Conservation (phyloP, 73 alveolate species). For the Durusdinium trenchii region DNA sequence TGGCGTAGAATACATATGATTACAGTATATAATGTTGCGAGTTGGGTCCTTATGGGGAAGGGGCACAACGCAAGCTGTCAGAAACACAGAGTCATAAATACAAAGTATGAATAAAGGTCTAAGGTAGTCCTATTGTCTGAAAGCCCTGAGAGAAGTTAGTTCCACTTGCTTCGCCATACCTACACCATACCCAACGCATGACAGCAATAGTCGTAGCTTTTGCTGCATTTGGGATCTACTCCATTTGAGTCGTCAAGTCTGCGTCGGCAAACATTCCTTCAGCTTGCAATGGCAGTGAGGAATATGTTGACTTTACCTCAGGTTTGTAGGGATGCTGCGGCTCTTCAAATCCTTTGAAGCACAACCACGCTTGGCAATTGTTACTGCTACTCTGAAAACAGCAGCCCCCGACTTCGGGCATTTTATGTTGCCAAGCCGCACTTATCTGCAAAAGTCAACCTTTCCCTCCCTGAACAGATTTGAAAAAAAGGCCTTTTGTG, state of each 20-base stretch:
- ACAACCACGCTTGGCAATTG: conserved; percentile 54
- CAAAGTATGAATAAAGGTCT: too few species aligned
- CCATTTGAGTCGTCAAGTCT: too few species aligned
- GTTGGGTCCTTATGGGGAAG: too few species aligned
- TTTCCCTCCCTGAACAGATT: neutral
- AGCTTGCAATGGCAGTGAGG: too few species aligned
- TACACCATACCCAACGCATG: neutral
- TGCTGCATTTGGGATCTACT: too few species aligned
- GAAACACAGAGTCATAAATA: too few species aligned
- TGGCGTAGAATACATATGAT: neutral
- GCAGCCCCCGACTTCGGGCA: conserved; percentile 60
- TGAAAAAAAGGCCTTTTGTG: neutral
- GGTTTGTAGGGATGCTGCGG: conserved; percentile 76
- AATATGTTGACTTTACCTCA: neutral
- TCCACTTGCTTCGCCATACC: too few species aligned
- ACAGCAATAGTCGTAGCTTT: neutral
- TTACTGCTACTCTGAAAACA: conserved; percentile 53
- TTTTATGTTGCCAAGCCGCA: neutral
- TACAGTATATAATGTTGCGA: neutral
- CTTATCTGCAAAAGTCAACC: neutral
- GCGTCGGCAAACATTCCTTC: too few species aligned
- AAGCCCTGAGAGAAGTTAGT: too few species aligned
- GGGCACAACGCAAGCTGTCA: too few species aligned
- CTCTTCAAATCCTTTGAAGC: conserved; percentile 80
- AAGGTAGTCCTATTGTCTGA: too few species aligned